phyloP scores from a whole-genome alignment of 2,329 filamentous ascomycete species.

The Penicillium sp. region DNA sequence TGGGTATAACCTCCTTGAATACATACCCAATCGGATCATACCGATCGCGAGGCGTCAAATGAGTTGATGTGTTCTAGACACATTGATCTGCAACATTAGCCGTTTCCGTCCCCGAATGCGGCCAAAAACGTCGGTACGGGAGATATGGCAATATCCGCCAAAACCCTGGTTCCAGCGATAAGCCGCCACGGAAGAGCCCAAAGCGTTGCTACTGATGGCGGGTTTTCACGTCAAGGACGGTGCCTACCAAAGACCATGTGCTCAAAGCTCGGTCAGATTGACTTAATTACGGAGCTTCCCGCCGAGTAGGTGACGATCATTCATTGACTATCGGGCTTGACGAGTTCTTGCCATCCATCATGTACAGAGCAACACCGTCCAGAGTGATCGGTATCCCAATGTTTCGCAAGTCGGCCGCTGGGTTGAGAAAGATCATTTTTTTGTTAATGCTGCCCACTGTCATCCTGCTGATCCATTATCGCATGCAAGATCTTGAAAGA shows the following conservation, averaged over 20 bases:
- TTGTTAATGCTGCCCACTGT: not conserved
- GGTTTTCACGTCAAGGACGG: not conserved
- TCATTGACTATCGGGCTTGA: not conserved
- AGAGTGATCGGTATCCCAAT: not conserved
- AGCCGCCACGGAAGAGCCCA: not conserved
- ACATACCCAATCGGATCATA: not conserved
- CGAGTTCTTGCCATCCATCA: not conserved
- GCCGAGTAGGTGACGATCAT: not conserved
- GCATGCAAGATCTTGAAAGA: not conserved
- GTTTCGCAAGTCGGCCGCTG: not conserved
- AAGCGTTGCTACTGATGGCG: not conserved
- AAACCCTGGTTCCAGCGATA: not conserved
- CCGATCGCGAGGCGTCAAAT: not conserved
- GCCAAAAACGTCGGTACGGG: not conserved
- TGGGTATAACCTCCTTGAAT: not conserved
- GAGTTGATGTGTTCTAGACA: not conserved
- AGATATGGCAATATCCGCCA: not conserved
- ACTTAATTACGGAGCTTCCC: not conserved
- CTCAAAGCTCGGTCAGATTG: not conserved
- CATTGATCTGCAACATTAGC: not conserved
- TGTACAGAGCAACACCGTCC: not conserved
- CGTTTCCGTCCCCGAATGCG: constrained; percentile 1
- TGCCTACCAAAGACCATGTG: not conserved
- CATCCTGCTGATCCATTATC: not conserved
- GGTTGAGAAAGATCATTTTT: not conserved